These are phyloP conservation scores for Phytophthora meadii DNA, from an alignment of 352 stramenopile species.

Conservation along the genomic window DNA sequence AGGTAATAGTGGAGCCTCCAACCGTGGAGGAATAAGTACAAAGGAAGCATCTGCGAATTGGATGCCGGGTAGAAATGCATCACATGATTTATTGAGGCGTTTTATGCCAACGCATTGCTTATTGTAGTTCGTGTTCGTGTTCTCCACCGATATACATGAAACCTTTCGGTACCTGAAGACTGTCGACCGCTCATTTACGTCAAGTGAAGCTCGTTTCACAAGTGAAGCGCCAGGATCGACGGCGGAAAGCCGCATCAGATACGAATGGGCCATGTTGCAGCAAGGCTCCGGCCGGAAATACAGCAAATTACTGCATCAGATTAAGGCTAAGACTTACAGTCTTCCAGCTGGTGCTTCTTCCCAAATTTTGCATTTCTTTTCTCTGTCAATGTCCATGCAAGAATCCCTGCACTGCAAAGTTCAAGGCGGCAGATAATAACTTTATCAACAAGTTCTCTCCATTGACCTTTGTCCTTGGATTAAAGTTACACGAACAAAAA, in stretches of 20 bases:
- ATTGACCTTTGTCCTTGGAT: background rate
- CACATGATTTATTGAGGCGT: constrained; percentile 22
- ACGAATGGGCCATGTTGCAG: background rate
- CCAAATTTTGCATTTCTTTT: constrained; percentile 2
- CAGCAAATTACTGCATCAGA: constrained; percentile 5
- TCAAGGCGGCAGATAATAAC: background rate
- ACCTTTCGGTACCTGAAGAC: background rate
- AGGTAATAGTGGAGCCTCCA: background rate
- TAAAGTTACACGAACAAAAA: constrained; percentile 5
- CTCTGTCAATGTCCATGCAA: background rate
- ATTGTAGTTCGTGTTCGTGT: constrained; percentile 4
- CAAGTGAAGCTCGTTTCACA: background rate
- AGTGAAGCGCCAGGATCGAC: constrained; percentile 1
- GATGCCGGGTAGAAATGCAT: constrained; percentile 15
- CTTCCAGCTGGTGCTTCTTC: constrained; percentile 2
- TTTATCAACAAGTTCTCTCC: no score
- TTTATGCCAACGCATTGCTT: constrained; percentile 3
- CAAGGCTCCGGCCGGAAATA: constrained; percentile 2
- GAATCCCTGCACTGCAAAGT: background rate
- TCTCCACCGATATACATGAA: background rate
- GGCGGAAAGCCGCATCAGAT: background rate
- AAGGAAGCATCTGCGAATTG: background rate
- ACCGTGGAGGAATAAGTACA: constrained; percentile 2
- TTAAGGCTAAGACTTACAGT: no score
- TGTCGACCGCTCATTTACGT: constrained; percentile 8